Evolutionary conservation across 805 yeast species (phyloP), one percentile per base, ranked within the genome.

Genomic region (Nadsonia fulvescens): DNA sequence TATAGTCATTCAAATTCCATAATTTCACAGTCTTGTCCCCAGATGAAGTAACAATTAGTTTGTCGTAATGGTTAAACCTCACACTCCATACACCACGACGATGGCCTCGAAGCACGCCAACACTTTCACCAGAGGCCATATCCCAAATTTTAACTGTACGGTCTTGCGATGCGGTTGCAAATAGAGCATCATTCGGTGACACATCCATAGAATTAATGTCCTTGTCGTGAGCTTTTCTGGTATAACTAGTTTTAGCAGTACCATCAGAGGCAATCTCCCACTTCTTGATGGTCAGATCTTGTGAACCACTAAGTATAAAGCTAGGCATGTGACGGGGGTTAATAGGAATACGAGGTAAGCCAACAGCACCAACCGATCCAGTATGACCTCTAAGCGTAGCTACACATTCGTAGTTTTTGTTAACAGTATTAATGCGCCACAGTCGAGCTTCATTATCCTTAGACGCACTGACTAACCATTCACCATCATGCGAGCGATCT

Each of bases 191-290:
- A 43, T 82, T 79, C 10, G 94, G 93, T n/a, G 95, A 63, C 4
- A 89, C 58, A 36, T 82, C 94, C 28, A 89, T 54, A 2, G 86
- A 65, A 42, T 89, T 91, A 33, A 89, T 89, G 49, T 89, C 94
- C 47, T 86, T 89, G 29, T 89, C 96, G 47, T 89, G 99, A 2
- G 95, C 96, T 43, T 83, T 69, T 57, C 94, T 69, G 0, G 98
- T 89, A 49, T 74, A 89, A 29, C 71, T 81, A 2, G 94, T 76
- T 2, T 38, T 61, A 3, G 33, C 36, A 2, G 31, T 30, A 3
- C 25, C 30, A 15, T 28, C 33, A 8, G 30, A 12, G 18, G 37
- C 27, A 15, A 82, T 63, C 23, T 58, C 59, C 94, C 94, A 82
- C 46, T 71, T 73, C 46, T 82, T 82, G 18, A 82, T 61, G 0